Evolutionary conservation across 1,284 basidiomycete species (phyloP), one percentile per base, ranked within the genome.

Genomic region (Boletus semigastroideus): DNA sequence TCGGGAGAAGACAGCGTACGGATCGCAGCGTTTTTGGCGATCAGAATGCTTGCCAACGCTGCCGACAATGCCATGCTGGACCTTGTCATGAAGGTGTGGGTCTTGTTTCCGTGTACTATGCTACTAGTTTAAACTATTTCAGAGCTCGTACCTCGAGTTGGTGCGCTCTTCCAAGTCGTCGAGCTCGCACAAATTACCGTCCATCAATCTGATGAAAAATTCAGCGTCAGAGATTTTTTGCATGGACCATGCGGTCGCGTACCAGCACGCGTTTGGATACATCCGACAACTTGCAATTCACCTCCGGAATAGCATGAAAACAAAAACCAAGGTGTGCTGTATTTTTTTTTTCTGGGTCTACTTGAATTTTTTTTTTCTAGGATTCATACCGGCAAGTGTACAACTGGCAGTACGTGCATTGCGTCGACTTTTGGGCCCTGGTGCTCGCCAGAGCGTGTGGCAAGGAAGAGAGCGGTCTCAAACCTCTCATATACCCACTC

Each of bases 381-480:
- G 92, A 95, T 61, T 86, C 90, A 6, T 94, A 90, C 74, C 88
- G 87, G 69, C 86, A 90, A 60, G 94, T 98, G 20, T 96, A 98
- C 74, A 99, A 98, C 73, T 99, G 97, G 97, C 96, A 98, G 71
- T 99, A 90, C 62, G 88, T 91, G 7, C 96, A 98, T 69, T 93
- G 87, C 55, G 77, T 99, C 59, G 97, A 99, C 75, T 98, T 99
- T 65, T 99, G 97, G 97, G 83, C 85, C 45, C 78, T 93, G 47
- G 92, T 98, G 3, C 78, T 98, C n/a, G 87, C 86, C 8, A 78
- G 85, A 31, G 87, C 92, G 14, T 94, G 89, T 60, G 83, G 86
- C 64, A 73, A 76, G 30, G 74, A 85, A 60, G 87, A 89, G 63
- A 93, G 86, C 66, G 88, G 91, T 53, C 78, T 99, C 54, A 84